A percentile compares a stretch with the other conserved stretches of the same genome.
Conservation (phyloP, 2,329 filamentous ascomycete species). For the Colletotrichum filicis region DNA sequence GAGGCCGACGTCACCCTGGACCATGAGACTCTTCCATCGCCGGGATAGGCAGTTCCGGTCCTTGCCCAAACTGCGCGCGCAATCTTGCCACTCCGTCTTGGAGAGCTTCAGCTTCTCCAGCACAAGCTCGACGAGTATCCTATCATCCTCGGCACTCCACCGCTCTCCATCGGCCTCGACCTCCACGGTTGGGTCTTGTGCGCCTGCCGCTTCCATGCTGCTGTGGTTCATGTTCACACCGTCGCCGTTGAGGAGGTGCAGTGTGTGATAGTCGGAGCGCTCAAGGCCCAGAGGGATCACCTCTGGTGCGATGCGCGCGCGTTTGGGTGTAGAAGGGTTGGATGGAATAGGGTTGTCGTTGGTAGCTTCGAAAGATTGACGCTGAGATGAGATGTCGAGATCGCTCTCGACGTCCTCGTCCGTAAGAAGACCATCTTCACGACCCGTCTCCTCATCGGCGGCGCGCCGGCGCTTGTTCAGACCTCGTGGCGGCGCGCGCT, state of each 20-base stretch:
- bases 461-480: slow-evolving; percentile 65
- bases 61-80: slow-evolving; percentile 70
- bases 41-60: slow-evolving; percentile 67
- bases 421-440: slow-evolving; percentile 45
- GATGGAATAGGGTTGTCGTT: slow-evolving; percentile 38
- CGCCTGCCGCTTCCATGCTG: slow-evolving; percentile 7
- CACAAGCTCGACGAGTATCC: slow-evolving; percentile 74
- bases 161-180: slow-evolving; percentile 57
- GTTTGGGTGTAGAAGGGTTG: slow-evolving; percentile 67
- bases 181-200: slow-evolving; percentile 51
- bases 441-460: slow-evolving; percentile 57
- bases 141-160: slow-evolving; percentile 74
- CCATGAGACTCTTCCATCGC: slow-evolving; percentile 72
- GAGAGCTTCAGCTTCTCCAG: slow-evolving; percentile 73
- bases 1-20: slow-evolving; percentile 68
- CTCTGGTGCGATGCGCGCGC: slow-evolving; percentile 69
- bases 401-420: slow-evolving; percentile 49
- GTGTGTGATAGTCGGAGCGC: slow-evolving; percentile 66
- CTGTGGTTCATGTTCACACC: slow-evolving; percentile 39
- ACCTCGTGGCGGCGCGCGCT: slow-evolving; percentile 60
- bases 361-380: slow-evolving; percentile 23
- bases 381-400: slow-evolving; percentile 44
- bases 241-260: slow-evolving; percentile 50
- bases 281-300: slow-evolving; percentile 69
- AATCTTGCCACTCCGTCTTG: slow-evolving; percentile 75